Percentiles rank a stretch among this genome's conserved stretches.
Conservation (phyloP, 1,284 basidiomycete genomes). For the Cutaneotrichosporon sp. region DNA sequence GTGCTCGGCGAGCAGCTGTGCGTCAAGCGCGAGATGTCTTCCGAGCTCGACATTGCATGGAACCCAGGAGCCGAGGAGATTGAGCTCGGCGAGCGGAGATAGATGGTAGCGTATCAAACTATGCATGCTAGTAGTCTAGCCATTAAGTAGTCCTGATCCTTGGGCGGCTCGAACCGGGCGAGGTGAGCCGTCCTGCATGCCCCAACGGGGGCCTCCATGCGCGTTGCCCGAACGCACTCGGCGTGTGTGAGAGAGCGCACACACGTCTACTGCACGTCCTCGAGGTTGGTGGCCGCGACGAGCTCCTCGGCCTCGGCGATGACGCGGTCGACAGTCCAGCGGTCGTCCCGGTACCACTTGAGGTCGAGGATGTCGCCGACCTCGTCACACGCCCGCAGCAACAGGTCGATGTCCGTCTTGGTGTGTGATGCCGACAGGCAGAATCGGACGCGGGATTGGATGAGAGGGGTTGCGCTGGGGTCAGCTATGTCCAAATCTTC, state of each 20-base stretch:
- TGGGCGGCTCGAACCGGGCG: too few species aligned
- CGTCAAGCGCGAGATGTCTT: constrained; percentile 87
- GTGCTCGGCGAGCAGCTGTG: constrained; percentile 87
- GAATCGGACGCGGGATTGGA: constrained; percentile 88
- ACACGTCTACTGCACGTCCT: constrained; percentile 14
- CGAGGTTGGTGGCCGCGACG: constrained; percentile 56
- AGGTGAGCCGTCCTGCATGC: too few species aligned
- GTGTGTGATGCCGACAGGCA: constrained; percentile 94
- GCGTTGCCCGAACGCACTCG: too few species aligned
- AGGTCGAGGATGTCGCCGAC: constrained; percentile 84
- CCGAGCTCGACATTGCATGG: constrained; percentile 65
- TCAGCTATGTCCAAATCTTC: too few species aligned
- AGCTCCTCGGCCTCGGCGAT: constrained; percentile 74
- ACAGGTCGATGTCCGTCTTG: constrained; percentile 89
- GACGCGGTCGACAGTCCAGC: constrained; percentile 82
- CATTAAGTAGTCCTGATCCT: neutral
- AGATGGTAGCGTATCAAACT: neutral
- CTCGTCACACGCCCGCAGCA: constrained; percentile 89
- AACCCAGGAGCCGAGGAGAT: constrained; percentile 34
- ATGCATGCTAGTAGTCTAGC: constrained; percentile 3
- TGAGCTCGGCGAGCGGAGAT: constrained; percentile 31
- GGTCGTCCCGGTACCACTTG: constrained; percentile 70
- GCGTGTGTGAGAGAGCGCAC: too few species aligned
- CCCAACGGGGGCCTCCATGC: too few species aligned
- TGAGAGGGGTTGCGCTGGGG: constrained; percentile 82